Percentiles rank a stretch among this genome's conserved stretches.
These are phyloP conservation scores for Penicillium vulpinum DNA, from an alignment of 2,329 filamentous ascomycete genomes.

Conservation along the genomic window DNA sequence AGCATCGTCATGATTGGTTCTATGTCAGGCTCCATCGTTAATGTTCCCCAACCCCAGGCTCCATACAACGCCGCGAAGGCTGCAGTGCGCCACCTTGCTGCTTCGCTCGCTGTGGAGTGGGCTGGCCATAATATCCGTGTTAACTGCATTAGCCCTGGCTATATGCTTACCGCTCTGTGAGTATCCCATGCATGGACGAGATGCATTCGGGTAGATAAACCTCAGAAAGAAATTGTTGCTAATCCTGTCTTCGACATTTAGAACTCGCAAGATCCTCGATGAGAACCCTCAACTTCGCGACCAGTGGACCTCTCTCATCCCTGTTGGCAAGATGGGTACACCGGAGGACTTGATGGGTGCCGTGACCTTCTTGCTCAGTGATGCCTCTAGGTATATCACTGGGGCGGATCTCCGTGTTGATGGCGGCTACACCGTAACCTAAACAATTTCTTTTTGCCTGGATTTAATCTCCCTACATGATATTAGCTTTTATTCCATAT, in stretches of 20 bases:
- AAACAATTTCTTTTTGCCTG: constrained; percentile 30
- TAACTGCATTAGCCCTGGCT: constrained; percentile 92
- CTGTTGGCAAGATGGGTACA: constrained; percentile 87
- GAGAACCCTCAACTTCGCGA: constrained; percentile 87
- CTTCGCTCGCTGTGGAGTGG: constrained; percentile 92
- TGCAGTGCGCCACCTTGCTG: constrained; percentile 82
- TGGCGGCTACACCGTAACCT: constrained; percentile 84
- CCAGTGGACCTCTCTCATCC: constrained; percentile 90
- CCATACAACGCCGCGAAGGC: constrained; percentile 95
- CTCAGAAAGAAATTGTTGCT: background rate
- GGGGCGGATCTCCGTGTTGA: constrained; percentile 79
- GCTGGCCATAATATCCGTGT: constrained; percentile 83
- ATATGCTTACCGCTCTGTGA: constrained; percentile 93
- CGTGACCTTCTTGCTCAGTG: constrained; percentile 80
- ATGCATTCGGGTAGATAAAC: background rate
- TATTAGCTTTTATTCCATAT: background rate
- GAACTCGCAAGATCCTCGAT: constrained; percentile 89
- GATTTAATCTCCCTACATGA: constrained; percentile 8
- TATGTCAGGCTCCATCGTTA: constrained; percentile 93
- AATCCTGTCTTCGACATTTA: constrained; percentile 37
- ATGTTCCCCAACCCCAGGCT: constrained; percentile 89
- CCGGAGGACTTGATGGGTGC: constrained; percentile 93
- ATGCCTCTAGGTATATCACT: constrained; percentile 72
- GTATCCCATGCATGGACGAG: constrained; percentile 29
- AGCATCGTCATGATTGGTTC: constrained; percentile 94